These are phyloP conservation scores for Komagataella phaffii DNA, from an alignment of 805 yeast genomes.

Conservation along the genomic window DNA sequence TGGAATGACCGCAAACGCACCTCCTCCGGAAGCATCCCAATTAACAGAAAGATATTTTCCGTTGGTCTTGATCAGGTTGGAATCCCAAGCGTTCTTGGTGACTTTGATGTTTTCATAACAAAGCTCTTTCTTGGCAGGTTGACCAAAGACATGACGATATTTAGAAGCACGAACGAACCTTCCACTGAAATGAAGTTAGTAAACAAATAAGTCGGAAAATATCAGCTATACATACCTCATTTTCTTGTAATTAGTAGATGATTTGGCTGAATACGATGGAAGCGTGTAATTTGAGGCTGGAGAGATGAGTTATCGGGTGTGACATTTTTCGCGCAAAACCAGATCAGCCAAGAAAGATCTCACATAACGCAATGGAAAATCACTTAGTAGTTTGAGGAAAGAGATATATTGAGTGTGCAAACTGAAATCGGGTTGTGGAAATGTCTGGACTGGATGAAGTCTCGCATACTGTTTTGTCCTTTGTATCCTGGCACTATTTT, in stretches of 20 bases:
- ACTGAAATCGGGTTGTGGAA: too few species aligned
- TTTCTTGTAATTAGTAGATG: neutral
- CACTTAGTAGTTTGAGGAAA: neutral
- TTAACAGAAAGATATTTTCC: constrained; percentile 78
- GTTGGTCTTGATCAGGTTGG: constrained; percentile 77
- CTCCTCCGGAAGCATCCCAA: constrained; percentile 95
- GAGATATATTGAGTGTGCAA: too few species aligned
- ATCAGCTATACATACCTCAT: constrained; percentile 10
- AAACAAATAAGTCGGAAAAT: neutral
- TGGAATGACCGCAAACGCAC: constrained; percentile 93
- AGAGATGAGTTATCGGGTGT: neutral
- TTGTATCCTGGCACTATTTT: too few species aligned
- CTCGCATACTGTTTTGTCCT: too few species aligned
- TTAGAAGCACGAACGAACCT: constrained; percentile 94
- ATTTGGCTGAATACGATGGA: neutral
- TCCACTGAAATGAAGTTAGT: constrained; percentile 30
- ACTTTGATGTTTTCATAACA: constrained; percentile 65
- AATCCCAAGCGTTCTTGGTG: constrained; percentile 93
- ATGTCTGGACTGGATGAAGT: too few species aligned
- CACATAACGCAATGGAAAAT: neutral
- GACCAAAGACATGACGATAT: constrained; percentile 93
- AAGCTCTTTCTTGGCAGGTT: constrained; percentile 58
- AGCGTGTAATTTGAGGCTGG: neutral
- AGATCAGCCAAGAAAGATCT: neutral
- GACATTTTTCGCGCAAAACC: neutral